Percentiles rank a stretch among this genome's conserved stretches.
phyloP scores from a whole-genome alignment of 306 rosid species.

The Quercus ilex region DNA sequence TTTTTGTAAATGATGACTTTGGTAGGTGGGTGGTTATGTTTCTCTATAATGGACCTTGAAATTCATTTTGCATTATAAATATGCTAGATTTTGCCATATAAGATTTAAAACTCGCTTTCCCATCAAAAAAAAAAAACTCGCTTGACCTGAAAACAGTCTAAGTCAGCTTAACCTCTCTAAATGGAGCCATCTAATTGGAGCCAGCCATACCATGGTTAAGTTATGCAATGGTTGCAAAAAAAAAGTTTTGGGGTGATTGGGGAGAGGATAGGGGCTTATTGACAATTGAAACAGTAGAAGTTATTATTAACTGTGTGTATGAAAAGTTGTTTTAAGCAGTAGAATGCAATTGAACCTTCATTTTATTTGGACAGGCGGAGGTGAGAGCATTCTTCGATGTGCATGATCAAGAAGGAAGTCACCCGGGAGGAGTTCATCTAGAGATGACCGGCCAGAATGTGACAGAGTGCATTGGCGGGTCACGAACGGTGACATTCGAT shows the following conservation, averaged over 20 bases:
- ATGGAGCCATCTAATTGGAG: no score
- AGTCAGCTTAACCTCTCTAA: not conserved
- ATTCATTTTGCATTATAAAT: not conserved
- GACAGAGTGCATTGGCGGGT: constrained; percentile 99
- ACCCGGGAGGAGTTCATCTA: constrained; percentile 92
- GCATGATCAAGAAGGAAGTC: constrained; percentile 99
- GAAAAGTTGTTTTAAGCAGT: not conserved
- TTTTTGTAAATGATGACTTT: not conserved
- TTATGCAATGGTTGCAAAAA: not conserved
- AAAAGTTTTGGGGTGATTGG: no score
- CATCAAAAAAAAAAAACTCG: no score
- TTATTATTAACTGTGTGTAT: not conserved
- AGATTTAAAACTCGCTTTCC: not conserved
- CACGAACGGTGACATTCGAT: constrained; percentile 87
- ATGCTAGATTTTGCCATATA: not conserved
- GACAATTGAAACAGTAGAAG: not conserved
- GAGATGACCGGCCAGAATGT: constrained; percentile 99
- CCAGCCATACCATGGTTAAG: not conserved
- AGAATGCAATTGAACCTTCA: not conserved
- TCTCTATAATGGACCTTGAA: not conserved
- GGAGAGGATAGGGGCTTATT: not conserved
- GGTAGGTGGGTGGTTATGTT: not conserved
- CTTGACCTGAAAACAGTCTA: not conserved
- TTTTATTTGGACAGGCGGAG: constrained; percentile 62
- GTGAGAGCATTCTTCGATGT: constrained; percentile 98